A percentile compares a stretch with the other conserved stretches of the same genome.
Evolutionary conservation across 306 rosid species (phyloP).

Genomic region (Albizia julibrissin): DNA sequence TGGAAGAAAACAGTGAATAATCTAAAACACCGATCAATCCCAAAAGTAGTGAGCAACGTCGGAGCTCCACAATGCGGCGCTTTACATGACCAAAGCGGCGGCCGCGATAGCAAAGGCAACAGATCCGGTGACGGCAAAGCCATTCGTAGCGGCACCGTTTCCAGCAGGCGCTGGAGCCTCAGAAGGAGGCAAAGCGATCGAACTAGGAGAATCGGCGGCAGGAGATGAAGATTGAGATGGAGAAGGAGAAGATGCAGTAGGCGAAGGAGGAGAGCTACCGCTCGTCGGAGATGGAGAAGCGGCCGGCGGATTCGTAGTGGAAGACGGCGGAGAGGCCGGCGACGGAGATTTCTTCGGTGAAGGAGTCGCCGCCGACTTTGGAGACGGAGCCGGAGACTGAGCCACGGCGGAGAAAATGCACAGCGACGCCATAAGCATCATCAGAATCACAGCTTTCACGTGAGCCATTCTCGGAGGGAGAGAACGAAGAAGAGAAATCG

Average conservation of each 20-base stretch:
- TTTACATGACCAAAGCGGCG: slow-evolving; percentile 40
- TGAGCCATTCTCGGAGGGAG: slow-evolving; percentile 25
- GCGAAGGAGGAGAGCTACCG: slow-evolving; percentile 31
- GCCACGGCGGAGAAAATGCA: slow-evolving; percentile 29
- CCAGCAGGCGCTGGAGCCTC: slow-evolving; percentile 33
- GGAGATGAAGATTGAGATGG: slow-evolving; percentile 11
- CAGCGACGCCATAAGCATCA: slow-evolving; percentile 26
- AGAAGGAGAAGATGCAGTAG: neutral
- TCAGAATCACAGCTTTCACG: neutral
- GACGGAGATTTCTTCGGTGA: neutral
- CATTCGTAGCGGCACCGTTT: slow-evolving; percentile 17
- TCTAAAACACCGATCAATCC: neutral
- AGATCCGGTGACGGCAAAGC: slow-evolving; percentile 40
- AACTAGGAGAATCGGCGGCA: slow-evolving; percentile 26
- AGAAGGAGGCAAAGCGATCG: slow-evolving; percentile 39
- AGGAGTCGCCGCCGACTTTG: neutral
- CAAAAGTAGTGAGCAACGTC: neutral
- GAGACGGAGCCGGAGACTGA: slow-evolving; percentile 37
- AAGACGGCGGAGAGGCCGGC: neutral
- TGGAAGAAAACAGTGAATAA: neutral
- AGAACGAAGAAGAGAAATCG: neutral
- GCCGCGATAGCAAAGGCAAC: slow-evolving; percentile 31
- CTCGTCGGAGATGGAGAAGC: slow-evolving; percentile 2
- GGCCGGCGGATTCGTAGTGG: neutral
- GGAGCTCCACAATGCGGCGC: neutral